Evolutionary conservation across 2,329 filamentous ascomycete species (phyloP), one percentile per base, ranked within the genome.

Genomic region (Curvularia spicifera): DNA sequence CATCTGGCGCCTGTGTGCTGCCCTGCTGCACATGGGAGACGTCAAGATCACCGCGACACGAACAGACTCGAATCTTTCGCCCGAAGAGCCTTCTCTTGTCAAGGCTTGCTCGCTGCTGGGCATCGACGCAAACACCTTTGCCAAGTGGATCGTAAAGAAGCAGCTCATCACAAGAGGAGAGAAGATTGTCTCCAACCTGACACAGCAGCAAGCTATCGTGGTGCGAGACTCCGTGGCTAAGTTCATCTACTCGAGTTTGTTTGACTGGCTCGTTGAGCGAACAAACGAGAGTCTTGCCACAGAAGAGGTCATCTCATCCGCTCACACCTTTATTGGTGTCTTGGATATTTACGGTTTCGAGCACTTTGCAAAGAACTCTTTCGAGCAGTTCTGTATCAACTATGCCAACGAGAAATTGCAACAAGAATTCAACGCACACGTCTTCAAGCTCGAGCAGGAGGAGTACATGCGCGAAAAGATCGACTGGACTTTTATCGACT

Each of bases 361-460:
- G 78, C 95, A 98, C 79, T 99, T 99, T 73, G 94, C 95, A 62
- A 98, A 97, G 83, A 99, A 99, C 81, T 99, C 95, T 0, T 99
- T 99, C 71, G 95, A 99, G 78, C 95, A 99, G 78, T 99, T 99
- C 79, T 99, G 95, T 80, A 99, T 99, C 85, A 99, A 99, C 80
- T 99, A 99, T 73, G 95, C 95, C 79, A 99, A 99, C 78, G 95
- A 99, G 80, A 99, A 99, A 80, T 83, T 99, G 53, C 95, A 99
- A 76, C 95, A 99, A 77, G 94, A 98, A 77, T 99, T 99, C 83
- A 99, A 99, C 79, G 92, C 96, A 76, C 95, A 99, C 73, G 95
- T 99, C 35, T 99, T 99, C 86, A 97, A 98, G 79, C 86, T 99
- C 22, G 95, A 99, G 78, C 95, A 99, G 77, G 95, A 99, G 76